phyloP scores from a whole-genome alignment of 345 rosid genomes.

The Eucalyptus erythrocorys region DNA sequence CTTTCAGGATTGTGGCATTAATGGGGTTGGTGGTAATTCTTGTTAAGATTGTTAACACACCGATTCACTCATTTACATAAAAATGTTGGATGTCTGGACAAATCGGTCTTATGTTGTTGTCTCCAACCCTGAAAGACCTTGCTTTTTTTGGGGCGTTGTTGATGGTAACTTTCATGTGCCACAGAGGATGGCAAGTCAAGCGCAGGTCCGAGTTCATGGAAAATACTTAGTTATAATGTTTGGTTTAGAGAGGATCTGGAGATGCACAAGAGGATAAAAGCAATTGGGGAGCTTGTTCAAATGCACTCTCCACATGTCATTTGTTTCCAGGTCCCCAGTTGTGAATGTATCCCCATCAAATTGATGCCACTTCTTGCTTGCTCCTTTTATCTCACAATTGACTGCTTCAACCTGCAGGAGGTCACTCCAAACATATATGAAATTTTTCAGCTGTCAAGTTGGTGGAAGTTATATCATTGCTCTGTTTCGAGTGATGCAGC shows the following conservation, averaged over 20 bases:
- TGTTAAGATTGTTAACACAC: neutral
- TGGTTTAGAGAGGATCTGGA: slow-evolving; percentile 97
- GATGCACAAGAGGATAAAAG: slow-evolving; percentile 65
- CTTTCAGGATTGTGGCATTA: neutral
- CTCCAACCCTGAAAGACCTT: neutral
- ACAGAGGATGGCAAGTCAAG: slow-evolving; percentile 25
- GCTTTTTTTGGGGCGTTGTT: neutral
- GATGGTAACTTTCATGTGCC: neutral
- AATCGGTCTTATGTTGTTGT: neutral
- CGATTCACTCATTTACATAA: neutral
- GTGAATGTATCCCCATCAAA: neutral
- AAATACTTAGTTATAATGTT: slow-evolving; percentile 88
- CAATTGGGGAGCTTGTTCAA: slow-evolving; percentile 64
- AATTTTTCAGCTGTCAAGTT: slow-evolving; percentile 43
- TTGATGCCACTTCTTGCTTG: neutral
- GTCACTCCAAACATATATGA: slow-evolving; percentile 65
- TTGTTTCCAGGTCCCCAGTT: slow-evolving; percentile 67
- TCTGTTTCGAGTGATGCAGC: slow-evolving; percentile 41
- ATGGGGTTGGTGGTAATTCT: neutral
- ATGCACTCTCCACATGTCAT: slow-evolving; percentile 82
- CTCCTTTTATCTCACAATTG: neutral
- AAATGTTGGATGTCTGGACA: neutral
- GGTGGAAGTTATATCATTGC: slow-evolving; percentile 86
- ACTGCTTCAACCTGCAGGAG: slow-evolving; percentile 36
- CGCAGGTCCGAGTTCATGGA: slow-evolving; percentile 20